phyloP scores from a whole-genome alignment of 192 early-diverging fungal genomes.

The Dimargaris xerosporica region DNA sequence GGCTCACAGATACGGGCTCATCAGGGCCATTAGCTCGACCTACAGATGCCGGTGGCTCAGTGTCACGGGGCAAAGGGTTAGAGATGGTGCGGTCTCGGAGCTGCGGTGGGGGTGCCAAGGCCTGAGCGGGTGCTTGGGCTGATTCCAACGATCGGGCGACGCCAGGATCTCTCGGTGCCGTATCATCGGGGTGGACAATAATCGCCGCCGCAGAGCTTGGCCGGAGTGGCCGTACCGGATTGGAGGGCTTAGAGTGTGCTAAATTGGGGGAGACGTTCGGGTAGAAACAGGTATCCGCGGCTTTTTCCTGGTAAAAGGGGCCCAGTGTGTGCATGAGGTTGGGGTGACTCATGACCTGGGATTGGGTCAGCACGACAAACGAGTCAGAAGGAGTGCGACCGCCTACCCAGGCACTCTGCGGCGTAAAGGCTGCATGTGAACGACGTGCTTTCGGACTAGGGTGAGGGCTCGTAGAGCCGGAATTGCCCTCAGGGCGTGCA shows the following conservation, averaged over 20 bases:
- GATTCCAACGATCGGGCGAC: slow-evolving; percentile 26
- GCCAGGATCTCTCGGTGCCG: slow-evolving; percentile 10
- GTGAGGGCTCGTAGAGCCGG: no score
- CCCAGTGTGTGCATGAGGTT: slow-evolving; percentile 8
- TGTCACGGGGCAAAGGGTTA: no score
- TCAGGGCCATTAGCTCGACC: no score
- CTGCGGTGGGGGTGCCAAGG: no score
- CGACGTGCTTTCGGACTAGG: no score
- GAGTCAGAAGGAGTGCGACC: slow-evolving; percentile 29
- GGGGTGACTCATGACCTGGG: slow-evolving; percentile 22
- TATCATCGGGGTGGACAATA: slow-evolving; percentile 5
- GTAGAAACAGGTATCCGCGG: neutral
- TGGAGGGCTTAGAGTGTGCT: neutral
- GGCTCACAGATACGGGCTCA: neutral
- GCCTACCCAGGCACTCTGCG: slow-evolving; percentile 9
- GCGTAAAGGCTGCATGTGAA: slow-evolving; percentile 4
- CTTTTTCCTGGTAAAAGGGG: neutral
- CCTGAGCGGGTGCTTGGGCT: slow-evolving; percentile 41
- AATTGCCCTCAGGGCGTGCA: no score
- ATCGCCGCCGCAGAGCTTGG: slow-evolving; percentile 1
- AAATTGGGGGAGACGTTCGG: no score
- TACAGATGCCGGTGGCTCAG: no score
- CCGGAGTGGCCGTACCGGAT: neutral
- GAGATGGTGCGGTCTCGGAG: neutral
- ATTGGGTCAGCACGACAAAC: slow-evolving; percentile 39